These are phyloP conservation scores for Ogataea populi-albae DNA, from an alignment of 805 yeast genomes.

Conservation along the genomic window DNA sequence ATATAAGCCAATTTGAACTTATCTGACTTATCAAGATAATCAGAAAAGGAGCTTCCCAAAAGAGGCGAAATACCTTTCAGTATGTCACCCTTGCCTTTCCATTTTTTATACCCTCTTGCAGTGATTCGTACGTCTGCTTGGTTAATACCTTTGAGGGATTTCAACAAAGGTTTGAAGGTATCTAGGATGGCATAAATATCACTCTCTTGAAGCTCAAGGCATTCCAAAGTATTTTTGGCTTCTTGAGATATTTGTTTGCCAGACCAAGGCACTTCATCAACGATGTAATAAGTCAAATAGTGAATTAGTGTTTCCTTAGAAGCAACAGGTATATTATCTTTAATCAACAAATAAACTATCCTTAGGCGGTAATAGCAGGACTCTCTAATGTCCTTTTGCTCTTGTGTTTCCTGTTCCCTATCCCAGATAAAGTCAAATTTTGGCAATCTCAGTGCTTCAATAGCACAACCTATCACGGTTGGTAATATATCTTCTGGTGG, in stretches of 20 bases:
- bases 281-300: conserved; percentile 3
- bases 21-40: conserved; percentile 16
- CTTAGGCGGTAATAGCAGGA: conserved; percentile 2
- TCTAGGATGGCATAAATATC: conserved; percentile 3
- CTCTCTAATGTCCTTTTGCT: conserved; percentile 6
- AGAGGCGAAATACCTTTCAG: conserved; percentile 20
- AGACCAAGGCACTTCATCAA: conserved; percentile 10
- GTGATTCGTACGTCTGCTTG: conserved; percentile 11
- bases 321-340: too few relatives aligned
- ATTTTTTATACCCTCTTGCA: conserved; percentile 13
- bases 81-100: conserved; percentile 3
- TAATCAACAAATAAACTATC: too few relatives aligned
- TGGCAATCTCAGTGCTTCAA: conserved; percentile 5
- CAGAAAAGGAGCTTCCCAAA: conserved; percentile 15
- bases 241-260: background rate
- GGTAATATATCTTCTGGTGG: too few relatives aligned
- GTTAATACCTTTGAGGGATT: conserved; percentile 8
- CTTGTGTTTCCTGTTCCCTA: conserved; percentile 7
- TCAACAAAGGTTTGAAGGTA: conserved; percentile 3
- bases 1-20: conserved; percentile 18
- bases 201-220: conserved; percentile 1
- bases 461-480: too few relatives aligned
- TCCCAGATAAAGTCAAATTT: conserved; percentile 12
- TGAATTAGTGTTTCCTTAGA: background rate
- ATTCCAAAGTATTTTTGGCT: background rate